Base-by-base conservation (phyloP, 2,329 filamentous ascomycete genomes). In the Phyllosticta citrichinensis region DNA sequence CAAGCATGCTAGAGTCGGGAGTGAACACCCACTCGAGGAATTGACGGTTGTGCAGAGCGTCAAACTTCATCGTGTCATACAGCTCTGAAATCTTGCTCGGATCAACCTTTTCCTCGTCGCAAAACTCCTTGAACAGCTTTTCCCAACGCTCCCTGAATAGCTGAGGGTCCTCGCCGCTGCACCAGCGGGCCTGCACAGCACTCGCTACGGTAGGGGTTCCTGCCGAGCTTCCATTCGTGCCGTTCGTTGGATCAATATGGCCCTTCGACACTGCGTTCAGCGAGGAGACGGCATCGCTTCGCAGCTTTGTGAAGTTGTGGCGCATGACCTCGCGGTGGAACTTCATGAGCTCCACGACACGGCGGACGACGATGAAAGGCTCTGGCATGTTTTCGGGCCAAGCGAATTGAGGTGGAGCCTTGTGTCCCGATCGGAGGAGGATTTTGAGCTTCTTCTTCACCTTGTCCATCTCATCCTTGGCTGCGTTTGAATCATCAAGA, bases 41-140 rank as follows among this genome's bases (percentile, higher is more conserved):
- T 64, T 91, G 90, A 2, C 94, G 86, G 71, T 99, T 99, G 75
- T 99, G 95, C 14, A 99, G 80, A 1, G 94, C 94, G 73, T 99
- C 94, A 65, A 97, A 99, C 74, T 99, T 99, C 94, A 99, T 97
- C 20, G 93, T 97, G 73, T 99, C 94, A 73, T 99, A 99, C 2
- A 99, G 82, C 76, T 99, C 94, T 5, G 91, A 97, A 64, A 99
- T 93, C 78, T 99, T 99, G 80, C 92, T 96, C 19, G 95, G 95
- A 73, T 99, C 94, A 19, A 97, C 91, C 78, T 99, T 99, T 69
- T 99, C 94, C 1, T 89, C 88, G 72, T 99, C 95, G 66, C 89
- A 94, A 69, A 99, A 99, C 71, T 99, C 94, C 55, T 87, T 85
- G 75, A 99, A 99, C 1, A 99, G 82, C 77, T 99, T 99, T 76